Evolutionary conservation across 108 stramenopile species (phyloP).

Genomic region (Nannochloropsis granulata): DNA sequence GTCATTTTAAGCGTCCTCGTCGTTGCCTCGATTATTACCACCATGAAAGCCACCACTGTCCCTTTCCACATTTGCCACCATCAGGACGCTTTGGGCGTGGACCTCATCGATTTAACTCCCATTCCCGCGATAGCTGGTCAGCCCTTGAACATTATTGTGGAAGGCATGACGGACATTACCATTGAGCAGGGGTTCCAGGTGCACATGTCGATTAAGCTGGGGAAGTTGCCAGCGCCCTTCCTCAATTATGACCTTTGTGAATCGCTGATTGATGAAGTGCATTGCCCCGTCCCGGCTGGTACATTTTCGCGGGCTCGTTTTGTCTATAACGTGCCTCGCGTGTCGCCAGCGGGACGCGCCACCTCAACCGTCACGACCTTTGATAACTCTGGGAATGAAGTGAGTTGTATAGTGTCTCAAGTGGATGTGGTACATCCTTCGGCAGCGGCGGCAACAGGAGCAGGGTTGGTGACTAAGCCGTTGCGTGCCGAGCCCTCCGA

Average conservation of each 20-base stretch:
- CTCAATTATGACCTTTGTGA: not conserved
- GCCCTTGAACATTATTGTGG: not conserved
- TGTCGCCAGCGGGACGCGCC: not conserved
- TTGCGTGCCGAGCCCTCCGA: too few species aligned
- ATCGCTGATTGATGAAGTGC: not conserved
- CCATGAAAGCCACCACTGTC: not conserved
- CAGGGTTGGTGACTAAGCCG: too few species aligned
- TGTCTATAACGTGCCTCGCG: not conserved
- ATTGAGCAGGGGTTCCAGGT: not conserved
- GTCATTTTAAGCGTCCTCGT: not conserved
- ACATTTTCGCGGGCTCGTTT: not conserved
- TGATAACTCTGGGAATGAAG: not conserved
- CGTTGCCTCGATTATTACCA: not conserved
- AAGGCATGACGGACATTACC: not conserved
- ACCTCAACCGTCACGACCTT: not conserved
- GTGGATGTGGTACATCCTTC: not conserved
- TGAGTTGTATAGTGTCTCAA: not conserved
- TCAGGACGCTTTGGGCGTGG: not conserved
- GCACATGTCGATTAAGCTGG: not conserved
- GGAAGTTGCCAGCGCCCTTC: not conserved
- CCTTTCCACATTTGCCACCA: not conserved
- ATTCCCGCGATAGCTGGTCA: not conserved
- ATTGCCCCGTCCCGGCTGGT: not conserved
- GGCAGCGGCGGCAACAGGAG: too few species aligned
- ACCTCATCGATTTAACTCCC: not conserved